Conservation (phyloP, 371 early-diverging fungal species). For the Mycotypha africana region DNA sequence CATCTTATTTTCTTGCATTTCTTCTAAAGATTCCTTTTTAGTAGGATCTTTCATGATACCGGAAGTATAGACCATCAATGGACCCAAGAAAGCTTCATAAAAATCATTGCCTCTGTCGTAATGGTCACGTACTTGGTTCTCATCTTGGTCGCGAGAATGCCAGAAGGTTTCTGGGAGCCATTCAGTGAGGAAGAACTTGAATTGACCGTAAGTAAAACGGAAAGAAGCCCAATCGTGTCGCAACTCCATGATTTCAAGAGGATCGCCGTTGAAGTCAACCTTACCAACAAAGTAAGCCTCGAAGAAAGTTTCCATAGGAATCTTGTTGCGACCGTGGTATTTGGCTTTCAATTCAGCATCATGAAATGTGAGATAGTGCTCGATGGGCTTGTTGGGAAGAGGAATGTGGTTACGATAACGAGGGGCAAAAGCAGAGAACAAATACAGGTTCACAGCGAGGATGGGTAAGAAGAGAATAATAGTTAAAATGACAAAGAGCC, state of each 20-base stretch:
- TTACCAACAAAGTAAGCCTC: constrained; percentile 94
- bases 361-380: constrained; percentile 83
- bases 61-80: constrained; percentile 93
- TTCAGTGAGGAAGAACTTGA: constrained; percentile 88
- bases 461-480: constrained; percentile 60
- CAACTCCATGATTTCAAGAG: constrained; percentile 82
- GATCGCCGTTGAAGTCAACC: constrained; percentile 88
- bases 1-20: constrained; percentile 94
- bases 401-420: constrained; percentile 66
- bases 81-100: constrained; percentile 91
- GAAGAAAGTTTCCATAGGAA: constrained; percentile 95
- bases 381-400: constrained; percentile 76
- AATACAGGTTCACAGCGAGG: constrained; percentile 62
- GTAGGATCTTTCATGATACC: constrained; percentile 79
- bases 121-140: constrained; percentile 94
- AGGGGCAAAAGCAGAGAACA: constrained; percentile 60
- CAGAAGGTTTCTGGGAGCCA: constrained; percentile 94
- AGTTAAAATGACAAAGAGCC: constrained; percentile 55
- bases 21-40: constrained; percentile 83
- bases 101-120: constrained; percentile 98
- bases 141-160: constrained; percentile 95
- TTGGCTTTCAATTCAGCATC: constrained; percentile 67
- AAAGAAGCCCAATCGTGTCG: constrained; percentile 95
- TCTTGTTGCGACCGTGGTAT: constrained; percentile 79
- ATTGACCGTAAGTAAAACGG: constrained; percentile 77